These are phyloP conservation scores for Trichoderma koningiopsis DNA, from an alignment of 2,329 filamentous ascomycete genomes.

Conservation along the genomic window DNA sequence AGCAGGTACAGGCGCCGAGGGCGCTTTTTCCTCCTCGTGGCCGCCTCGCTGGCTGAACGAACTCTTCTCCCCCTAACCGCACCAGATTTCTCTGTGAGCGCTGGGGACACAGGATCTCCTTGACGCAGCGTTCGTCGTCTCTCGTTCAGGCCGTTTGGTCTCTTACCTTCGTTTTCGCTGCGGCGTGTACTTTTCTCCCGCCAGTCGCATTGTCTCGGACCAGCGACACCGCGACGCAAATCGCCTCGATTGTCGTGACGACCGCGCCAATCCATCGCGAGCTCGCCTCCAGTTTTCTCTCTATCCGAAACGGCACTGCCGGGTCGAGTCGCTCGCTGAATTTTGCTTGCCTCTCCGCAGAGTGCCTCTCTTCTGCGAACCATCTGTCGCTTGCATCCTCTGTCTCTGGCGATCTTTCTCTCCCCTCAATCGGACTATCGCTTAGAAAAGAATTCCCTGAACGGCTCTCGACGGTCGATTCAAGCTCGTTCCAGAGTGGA, in stretches of 20 bases:
- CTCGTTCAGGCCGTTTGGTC: constrained; percentile 18
- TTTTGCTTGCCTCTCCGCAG: constrained; percentile 15
- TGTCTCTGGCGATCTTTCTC: not conserved
- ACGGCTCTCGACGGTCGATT: not conserved
- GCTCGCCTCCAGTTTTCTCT: constrained; percentile 16
- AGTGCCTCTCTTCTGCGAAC: not conserved
- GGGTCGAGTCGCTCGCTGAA: constrained; percentile 25
- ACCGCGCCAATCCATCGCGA: constrained; percentile 10
- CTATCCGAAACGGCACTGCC: constrained; percentile 23
- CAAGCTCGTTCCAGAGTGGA: constrained; percentile 11
- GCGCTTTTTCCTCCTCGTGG: constrained; percentile 12
- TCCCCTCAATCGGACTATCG: not conserved
- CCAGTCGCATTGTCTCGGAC: not conserved
- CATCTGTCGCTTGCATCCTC: constrained; percentile 1
- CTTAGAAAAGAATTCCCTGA: not conserved
- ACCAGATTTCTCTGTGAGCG: constrained; percentile 21
- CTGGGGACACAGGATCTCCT: constrained; percentile 3
- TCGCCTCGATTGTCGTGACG: not conserved
- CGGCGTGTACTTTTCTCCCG: not conserved
- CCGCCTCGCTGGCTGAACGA: constrained; percentile 13
- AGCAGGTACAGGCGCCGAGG: constrained; percentile 14
- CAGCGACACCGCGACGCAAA: not conserved
- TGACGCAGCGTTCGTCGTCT: constrained; percentile 23
- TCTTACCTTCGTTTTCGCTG: constrained; percentile 17
- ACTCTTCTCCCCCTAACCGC: constrained; percentile 20